A percentile compares a stretch with the other conserved stretches of the same genome.
phyloP scores from a whole-genome alignment of 208 protist species.

The Acanthamoeba lugdunensis region DNA sequence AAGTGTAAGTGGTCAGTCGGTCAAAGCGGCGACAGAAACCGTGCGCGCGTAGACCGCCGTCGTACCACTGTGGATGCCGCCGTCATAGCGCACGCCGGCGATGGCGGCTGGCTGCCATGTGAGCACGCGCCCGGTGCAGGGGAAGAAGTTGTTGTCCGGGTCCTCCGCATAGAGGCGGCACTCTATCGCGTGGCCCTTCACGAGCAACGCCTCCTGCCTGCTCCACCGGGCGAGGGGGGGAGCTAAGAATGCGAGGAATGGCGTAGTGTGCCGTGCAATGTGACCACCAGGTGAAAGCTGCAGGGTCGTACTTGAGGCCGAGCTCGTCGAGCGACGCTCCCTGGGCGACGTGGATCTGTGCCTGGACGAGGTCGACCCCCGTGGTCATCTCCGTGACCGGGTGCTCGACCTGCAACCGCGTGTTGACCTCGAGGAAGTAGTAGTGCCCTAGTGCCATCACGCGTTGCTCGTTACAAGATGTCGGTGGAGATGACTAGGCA shows the following conservation, averaged over 20 bases:
- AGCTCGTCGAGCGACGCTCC: conserved; percentile 70
- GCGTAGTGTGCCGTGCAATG: too few species aligned
- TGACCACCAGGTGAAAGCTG: too few species aligned
- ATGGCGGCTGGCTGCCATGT: conserved; percentile 58
- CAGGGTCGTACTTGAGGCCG: not conserved
- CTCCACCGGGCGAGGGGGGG: conserved; percentile 65
- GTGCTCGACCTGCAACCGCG: conserved; percentile 95
- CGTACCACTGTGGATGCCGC: conserved; percentile 62
- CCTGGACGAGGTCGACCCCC: conserved; percentile 94
- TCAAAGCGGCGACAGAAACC: not conserved
- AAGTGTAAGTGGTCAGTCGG: not conserved
- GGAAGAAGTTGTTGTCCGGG: conserved; percentile 91
- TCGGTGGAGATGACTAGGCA: too few species aligned
- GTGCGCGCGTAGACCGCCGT: too few species aligned
- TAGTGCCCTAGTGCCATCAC: conserved; percentile 85
- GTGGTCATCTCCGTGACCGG: conserved; percentile 96
- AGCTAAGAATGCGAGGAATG: too few species aligned
- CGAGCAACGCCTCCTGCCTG: conserved; percentile 89
- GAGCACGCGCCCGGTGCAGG: conserved; percentile 87
- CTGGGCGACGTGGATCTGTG: conserved; percentile 90
- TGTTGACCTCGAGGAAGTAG: conserved; percentile 99
- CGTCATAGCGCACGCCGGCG: conserved; percentile 60
- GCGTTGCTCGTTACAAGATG: too few species aligned
- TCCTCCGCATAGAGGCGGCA: conserved; percentile 95
- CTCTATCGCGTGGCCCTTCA: conserved; percentile 92